Conservation (phyloP, 306 rosid species). For the Pterocarpus santalinus region DNA sequence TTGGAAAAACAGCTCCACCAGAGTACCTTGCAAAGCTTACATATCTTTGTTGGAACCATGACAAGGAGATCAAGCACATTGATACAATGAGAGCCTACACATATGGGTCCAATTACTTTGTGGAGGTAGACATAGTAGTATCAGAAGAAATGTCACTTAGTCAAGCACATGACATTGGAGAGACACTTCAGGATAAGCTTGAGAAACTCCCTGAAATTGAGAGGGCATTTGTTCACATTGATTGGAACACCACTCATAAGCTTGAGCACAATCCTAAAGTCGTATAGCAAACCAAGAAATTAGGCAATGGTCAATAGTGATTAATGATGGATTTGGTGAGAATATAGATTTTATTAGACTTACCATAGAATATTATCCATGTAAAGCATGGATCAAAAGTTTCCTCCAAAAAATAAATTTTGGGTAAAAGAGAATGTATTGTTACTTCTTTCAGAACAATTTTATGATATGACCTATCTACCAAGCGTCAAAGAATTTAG, state of each 20-base stretch:
- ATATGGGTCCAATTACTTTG: conserved; percentile 85
- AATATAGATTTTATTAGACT: not conserved
- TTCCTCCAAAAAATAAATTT: not conserved
- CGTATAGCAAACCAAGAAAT: conserved; percentile 20
- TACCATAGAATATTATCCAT: not conserved
- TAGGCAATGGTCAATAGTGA: not conserved
- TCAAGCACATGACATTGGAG: conserved; percentile 88
- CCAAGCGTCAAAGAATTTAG: too few species aligned
- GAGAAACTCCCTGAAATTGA: conserved; percentile 82
- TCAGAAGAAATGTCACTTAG: conserved; percentile 68
- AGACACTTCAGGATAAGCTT: conserved; percentile 88
- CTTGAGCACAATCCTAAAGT: conserved; percentile 72
- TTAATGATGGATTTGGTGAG: conserved; percentile 14
- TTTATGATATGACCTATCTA: not conserved
- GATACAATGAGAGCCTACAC: conserved; percentile 84
- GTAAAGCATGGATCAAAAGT: too few species aligned
- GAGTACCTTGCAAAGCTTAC: conserved; percentile 87
- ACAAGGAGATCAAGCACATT: conserved; percentile 74
- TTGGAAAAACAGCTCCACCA: conserved; percentile 84
- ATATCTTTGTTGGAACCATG: conserved; percentile 87
- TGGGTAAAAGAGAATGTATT: not conserved
- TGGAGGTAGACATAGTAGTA: conserved; percentile 84
- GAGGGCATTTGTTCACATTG: conserved; percentile 95
- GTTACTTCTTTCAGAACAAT: not conserved
- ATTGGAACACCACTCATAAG: conserved; percentile 77